phyloP scores from a whole-genome alignment of 2,329 filamentous ascomycete species.

The Paracorniculantispora psalliotae region DNA sequence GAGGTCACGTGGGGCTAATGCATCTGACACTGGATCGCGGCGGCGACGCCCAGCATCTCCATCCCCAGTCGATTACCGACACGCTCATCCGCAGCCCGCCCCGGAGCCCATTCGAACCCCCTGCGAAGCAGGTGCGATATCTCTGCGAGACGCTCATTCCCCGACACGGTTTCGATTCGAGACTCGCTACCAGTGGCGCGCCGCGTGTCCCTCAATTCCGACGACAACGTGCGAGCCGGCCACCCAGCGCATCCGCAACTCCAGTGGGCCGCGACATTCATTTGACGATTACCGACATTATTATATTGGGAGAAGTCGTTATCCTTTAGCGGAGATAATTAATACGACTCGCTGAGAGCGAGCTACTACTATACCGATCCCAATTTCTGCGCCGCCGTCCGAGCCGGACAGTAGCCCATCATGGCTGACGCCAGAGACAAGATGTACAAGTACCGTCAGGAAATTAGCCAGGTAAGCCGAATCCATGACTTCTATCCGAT shows the following conservation, averaged over 20 bases:
- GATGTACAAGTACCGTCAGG: slow-evolving; percentile 82
- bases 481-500: not conserved
- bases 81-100: not conserved
- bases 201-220: not conserved
- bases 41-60: not conserved
- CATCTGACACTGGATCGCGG: not conserved
- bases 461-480: slow-evolving; percentile 87
- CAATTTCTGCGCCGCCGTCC: not conserved
- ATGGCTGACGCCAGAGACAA: slow-evolving; percentile 62
- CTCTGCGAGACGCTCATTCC: not conserved
- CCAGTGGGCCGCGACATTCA: not conserved
- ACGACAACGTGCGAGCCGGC: not conserved
- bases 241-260: not conserved
- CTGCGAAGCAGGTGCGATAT: not conserved
- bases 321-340: not conserved
- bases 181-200: not conserved
- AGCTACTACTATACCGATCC: not conserved
- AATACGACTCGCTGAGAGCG: not conserved
- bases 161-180: not conserved
- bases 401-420: slow-evolving; percentile 24
- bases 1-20: slow-evolving; percentile 5
- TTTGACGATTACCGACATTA: not conserved
- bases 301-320: not conserved
- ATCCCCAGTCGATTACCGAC: not conserved
- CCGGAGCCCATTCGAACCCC: not conserved